phyloP scores from a whole-genome alignment of 257 asterid species.

The Primulina eburnea region DNA sequence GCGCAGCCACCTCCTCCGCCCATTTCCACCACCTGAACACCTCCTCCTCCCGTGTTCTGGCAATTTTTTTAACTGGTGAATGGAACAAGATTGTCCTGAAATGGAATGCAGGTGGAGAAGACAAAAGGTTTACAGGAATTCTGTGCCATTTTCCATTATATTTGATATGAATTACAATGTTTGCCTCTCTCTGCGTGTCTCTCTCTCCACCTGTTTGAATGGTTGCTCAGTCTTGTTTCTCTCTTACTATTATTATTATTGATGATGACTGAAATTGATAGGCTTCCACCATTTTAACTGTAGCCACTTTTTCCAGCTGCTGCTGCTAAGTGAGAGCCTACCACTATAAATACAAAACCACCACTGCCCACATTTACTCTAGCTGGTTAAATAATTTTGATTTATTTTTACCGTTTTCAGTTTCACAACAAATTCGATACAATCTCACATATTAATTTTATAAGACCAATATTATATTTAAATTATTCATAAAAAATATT shows the following conservation, averaged over 20 bases:
- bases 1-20: constrained; percentile 60
- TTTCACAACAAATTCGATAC: too few relatives aligned
- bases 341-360: constrained; percentile 26
- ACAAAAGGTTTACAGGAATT: constrained; percentile 11
- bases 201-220: background rate
- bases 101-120: constrained; percentile 22
- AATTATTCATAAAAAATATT: too few relatives aligned
- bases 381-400: background rate
- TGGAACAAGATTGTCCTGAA: constrained; percentile 27
- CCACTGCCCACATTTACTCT: constrained; percentile 19
- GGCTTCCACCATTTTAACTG: constrained; percentile 23
- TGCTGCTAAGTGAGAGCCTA: constrained; percentile 18
- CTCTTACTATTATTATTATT: background rate
- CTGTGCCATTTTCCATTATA: constrained; percentile 15
- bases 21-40: constrained; percentile 33
- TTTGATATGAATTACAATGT: background rate
- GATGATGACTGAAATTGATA: constrained; percentile 40
- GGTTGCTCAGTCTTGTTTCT: constrained; percentile 20
- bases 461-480: too few relatives aligned
- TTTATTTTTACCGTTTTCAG: constrained; percentile 18
- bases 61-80: constrained; percentile 13
- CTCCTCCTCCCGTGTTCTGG: background rate
- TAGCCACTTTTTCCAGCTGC: constrained; percentile 34
- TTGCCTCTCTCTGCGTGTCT: background rate
- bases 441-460: too few relatives aligned